Conservation (phyloP, 495 filamentous ascomycete genomes). For the Penicillium angulare region DNA sequence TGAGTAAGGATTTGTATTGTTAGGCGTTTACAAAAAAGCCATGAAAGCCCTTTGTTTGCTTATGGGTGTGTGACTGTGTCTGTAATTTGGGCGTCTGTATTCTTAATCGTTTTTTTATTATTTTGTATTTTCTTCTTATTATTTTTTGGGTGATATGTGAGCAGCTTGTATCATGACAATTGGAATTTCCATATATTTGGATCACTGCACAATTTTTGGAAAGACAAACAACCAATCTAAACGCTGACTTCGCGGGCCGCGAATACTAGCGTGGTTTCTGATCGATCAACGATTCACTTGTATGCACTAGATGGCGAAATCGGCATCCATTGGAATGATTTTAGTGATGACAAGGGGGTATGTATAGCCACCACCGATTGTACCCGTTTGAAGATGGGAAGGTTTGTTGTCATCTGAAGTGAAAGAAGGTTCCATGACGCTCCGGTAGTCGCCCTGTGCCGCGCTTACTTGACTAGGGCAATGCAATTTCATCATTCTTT, state of each 20-base stretch:
- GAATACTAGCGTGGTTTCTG: background rate
- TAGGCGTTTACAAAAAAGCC: conserved; percentile 24
- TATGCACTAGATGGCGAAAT: background rate
- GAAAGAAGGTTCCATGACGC: background rate
- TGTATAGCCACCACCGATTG: background rate
- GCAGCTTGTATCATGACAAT: conserved; percentile 25
- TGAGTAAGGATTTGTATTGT: conserved; percentile 48
- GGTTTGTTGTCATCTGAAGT: no score
- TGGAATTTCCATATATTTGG: conserved; percentile 27
- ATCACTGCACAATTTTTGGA: no score
- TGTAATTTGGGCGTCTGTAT: conserved; percentile 13
- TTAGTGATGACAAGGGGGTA: background rate
- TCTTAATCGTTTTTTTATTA: conserved; percentile 11
- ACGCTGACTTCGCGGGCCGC: no score
- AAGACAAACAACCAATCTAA: no score
- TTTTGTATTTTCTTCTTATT: conserved; percentile 8
- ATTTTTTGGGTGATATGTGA: background rate
- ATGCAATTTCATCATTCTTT: no score
- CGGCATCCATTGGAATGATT: background rate
- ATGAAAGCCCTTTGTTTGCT: conserved; percentile 16
- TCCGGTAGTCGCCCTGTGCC: background rate
- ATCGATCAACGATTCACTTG: background rate
- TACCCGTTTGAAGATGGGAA: no score
- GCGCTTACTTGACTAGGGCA: background rate
- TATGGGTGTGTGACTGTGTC: conserved; percentile 5